Evolutionary conservation across 2,329 filamentous ascomycete species (phyloP).

Genomic region (Capronia americana): DNA sequence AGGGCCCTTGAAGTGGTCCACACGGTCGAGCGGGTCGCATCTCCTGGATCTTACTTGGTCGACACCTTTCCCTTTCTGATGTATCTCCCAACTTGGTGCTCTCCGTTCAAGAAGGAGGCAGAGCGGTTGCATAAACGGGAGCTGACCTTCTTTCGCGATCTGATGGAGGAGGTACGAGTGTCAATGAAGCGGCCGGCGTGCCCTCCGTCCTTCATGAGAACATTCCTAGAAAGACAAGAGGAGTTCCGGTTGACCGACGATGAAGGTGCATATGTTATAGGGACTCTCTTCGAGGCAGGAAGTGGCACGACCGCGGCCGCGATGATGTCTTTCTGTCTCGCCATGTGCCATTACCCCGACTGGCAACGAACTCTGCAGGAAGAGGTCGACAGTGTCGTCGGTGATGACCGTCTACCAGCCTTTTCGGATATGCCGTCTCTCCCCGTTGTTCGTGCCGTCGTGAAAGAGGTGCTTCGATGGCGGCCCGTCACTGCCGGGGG

Average conservation of each 20-base stretch:
- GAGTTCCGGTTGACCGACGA: conserved; percentile 19
- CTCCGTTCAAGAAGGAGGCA: conserved; percentile 45
- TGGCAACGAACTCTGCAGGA: conserved; percentile 37
- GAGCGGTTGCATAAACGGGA: conserved; percentile 40
- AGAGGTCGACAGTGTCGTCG: conserved; percentile 46
- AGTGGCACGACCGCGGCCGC: conserved; percentile 43
- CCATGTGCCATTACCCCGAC: conserved; percentile 40
- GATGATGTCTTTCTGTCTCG: conserved; percentile 42
- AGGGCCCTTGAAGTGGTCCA: conserved; percentile 44
- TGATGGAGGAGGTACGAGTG: conserved; percentile 50
- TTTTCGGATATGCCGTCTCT: conserved; percentile 47
- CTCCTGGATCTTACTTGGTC: conserved; percentile 47
- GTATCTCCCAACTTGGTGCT: conserved; percentile 39
- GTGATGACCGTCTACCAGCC: conserved; percentile 42
- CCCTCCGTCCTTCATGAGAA: conserved; percentile 45
- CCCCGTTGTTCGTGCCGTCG: conserved; percentile 47
- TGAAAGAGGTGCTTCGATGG: conserved; percentile 54
- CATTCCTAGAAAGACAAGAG: conserved; percentile 43
- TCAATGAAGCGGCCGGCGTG: conserved; percentile 37
- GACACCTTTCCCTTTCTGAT: conserved; percentile 43
- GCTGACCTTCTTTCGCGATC: conserved; percentile 44
- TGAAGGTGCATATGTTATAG: conserved; percentile 52
- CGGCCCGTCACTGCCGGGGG: conserved; percentile 43
- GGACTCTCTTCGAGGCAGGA: conserved; percentile 44
- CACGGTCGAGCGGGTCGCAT: conserved; percentile 46